Base-by-base conservation (phyloP, 2,329 filamentous ascomycete species). In the Chalaropsis thielavioides region DNA sequence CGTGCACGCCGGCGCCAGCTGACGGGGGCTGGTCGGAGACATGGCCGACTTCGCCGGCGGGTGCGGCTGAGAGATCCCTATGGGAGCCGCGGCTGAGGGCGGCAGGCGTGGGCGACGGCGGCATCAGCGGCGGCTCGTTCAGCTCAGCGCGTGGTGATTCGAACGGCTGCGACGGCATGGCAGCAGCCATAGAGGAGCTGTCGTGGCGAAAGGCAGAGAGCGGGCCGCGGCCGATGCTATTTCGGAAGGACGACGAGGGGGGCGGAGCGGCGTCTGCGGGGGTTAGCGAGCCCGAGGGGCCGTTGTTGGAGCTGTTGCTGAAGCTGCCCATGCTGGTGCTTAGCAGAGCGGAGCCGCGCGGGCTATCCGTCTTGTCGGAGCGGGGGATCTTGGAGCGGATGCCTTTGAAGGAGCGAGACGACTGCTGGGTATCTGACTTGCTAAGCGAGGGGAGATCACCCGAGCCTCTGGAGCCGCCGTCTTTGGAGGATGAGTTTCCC, bases 391-490 rank as follows among this genome's bases (percentile, higher is more conserved):
- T 96, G 68, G 90, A 95, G 67, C 90, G 83, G 70, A 97, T 82
- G 46, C 85, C 87, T 70, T 89, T 85, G 74, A 96, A 86, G 3
- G 92, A 96, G 69, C 91, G 88, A 40, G 88, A 84, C 6, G 91
- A 96, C 69, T 96, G 92, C 74, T 92, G 92, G 35, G 92, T 97
- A 73, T 97, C 92, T 65, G 91, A 90, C 73, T 88, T 88, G 76
- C 87, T 89, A 74, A 97, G 92, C 35, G 92, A 96, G 35, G 92
- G 92, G 75, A 67, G 31, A 40, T 67, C 66, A 10, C 54, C 27
- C 17, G 49, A 43, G 46, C 31, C 38, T 17, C 49, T 31, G 49
- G 49, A 49, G 66, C 64, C 54, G 49, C 61, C 61, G 38, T 67
- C 66, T 44, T 67, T 67, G 63, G 62, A 64, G 22, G 66, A 59